Percentiles rank a stretch among this genome's conserved stretches.
phyloP scores from a whole-genome alignment of 441 rosid species.

The Gossypium aridum region DNA sequence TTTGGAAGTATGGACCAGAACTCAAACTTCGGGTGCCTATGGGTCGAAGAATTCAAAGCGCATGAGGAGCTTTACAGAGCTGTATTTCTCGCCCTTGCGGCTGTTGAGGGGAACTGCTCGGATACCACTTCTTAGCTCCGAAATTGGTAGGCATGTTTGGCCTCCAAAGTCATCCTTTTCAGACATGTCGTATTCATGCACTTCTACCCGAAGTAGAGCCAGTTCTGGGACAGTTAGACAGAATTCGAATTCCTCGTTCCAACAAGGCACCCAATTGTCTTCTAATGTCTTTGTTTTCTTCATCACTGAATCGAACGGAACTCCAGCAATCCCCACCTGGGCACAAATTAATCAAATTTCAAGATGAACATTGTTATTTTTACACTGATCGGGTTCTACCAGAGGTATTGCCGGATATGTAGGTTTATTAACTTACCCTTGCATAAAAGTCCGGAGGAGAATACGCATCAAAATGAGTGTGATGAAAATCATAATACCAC shows the following conservation, averaged over 20 bases:
- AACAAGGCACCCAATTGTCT: slow-evolving; percentile 66
- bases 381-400: background rate
- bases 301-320: slow-evolving; percentile 50
- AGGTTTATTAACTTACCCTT: slow-evolving; percentile 36
- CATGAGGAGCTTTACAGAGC: slow-evolving; percentile 63
- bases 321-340: slow-evolving; percentile 81
- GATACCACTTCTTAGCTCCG: background rate
- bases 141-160: slow-evolving; percentile 56
- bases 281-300: slow-evolving; percentile 59
- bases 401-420: background rate
- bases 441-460: slow-evolving; percentile 87
- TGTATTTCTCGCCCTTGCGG: slow-evolving; percentile 44
- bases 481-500: slow-evolving; percentile 67
- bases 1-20: slow-evolving; percentile 12
- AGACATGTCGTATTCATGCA: slow-evolving; percentile 68
- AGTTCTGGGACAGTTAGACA: slow-evolving; percentile 69
- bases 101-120: slow-evolving; percentile 26
- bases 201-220: slow-evolving; percentile 66
- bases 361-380: background rate
- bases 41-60: slow-evolving; percentile 40
- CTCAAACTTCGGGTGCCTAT: slow-evolving; percentile 8
- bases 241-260: slow-evolving; percentile 73
- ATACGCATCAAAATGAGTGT: slow-evolving; percentile 70
- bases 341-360: background rate
- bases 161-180: slow-evolving; percentile 85